phyloP scores from a whole-genome alignment of 768 basidiomycete genomes.

The Rhizopogon vinicolor region DNA sequence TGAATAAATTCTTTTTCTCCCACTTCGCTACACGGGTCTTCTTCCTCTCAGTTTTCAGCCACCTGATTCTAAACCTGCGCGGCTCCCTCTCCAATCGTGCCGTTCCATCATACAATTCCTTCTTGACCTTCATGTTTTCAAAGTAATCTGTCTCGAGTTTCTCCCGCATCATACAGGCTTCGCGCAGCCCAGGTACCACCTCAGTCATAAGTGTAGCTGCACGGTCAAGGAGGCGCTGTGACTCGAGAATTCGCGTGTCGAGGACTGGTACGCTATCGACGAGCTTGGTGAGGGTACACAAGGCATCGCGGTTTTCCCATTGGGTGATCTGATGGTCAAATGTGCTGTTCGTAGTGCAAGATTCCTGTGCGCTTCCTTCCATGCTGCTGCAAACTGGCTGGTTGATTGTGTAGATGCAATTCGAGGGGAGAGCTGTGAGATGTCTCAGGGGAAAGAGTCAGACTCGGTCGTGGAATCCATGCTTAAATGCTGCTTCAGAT shows the following conservation, averaged over 20 bases:
- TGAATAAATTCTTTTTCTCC: conserved; percentile 12
- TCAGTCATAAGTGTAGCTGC: conserved; percentile 10
- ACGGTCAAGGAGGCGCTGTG: conserved; percentile 13
- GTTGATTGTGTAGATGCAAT: too few relatives aligned
- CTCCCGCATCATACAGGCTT: conserved; percentile 18
- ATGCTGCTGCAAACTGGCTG: neutral
- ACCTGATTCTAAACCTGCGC: conserved; percentile 20
- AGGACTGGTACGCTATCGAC: conserved; percentile 16
- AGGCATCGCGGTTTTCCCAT: conserved; percentile 20
- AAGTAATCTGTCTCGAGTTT: conserved; percentile 19
- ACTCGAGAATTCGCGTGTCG: conserved; percentile 16
- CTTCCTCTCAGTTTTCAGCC: conserved; percentile 19
- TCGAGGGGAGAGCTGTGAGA: too few relatives aligned
- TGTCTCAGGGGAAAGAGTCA: too few relatives aligned
- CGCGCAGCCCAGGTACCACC: conserved; percentile 13
- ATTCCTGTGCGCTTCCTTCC: neutral
- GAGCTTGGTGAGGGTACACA: conserved; percentile 22
- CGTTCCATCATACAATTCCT: conserved; percentile 29
- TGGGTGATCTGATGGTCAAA: conserved; percentile 12
- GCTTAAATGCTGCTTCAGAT: neutral
- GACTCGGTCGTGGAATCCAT: too few relatives aligned
- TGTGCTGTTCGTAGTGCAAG: neutral
- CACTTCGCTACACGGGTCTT: conserved; percentile 14
- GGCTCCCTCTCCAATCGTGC: conserved; percentile 15
- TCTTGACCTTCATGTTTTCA: conserved; percentile 25